Evolutionary conservation across 805 yeast genomes (phyloP), one percentile per base, ranked within the genome.

Genomic region (Pichia exigua): DNA sequence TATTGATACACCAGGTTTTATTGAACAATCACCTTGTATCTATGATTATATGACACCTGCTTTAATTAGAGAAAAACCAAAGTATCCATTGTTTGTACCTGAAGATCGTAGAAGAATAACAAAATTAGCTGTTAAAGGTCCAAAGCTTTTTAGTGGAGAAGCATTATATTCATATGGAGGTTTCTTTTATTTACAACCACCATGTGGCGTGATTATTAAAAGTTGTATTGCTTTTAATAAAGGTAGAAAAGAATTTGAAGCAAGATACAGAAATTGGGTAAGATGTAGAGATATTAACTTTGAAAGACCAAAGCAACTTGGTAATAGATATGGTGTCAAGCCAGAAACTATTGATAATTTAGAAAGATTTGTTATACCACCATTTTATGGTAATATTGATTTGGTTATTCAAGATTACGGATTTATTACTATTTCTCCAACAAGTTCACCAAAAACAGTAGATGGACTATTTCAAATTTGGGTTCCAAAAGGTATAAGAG

Each of bases 311-410:
- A 59, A 56, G 11, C 67, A 70, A 2, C 42, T 68, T 39, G 57
- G 50, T 9, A 28, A 53, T 2, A 47, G 61, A 11, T 66, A 54
- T 50, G 28, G 51, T 2, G 60, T 66, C 5, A 54, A 52, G 4
- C 46, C 50, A 2, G 54, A 54, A 50, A 71, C 72, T 30, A 61
- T 59, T 40, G 57, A 62, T 1, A 61, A 68, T 2, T 60, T 73
- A 56, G 66, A 61, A 1, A 67, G 79, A 52, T 82, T 74, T 55
- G 70, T 77, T 2, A 71, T 86, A 4, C 92, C 94, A 0, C 87
- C 88, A n/a, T 85, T 85, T 58, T 70, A 66, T 53, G 92, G 92
- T 0, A 62, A 77, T 5, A 67, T 86, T 11, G 95, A 86, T 59
- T 59, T 86, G 27, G 84, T 86, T 2, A 57, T 86, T 11, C 79